These are phyloP conservation scores for Backusella tarrabulga DNA, from an alignment of 192 early-diverging fungal species.

Conservation along the genomic window DNA sequence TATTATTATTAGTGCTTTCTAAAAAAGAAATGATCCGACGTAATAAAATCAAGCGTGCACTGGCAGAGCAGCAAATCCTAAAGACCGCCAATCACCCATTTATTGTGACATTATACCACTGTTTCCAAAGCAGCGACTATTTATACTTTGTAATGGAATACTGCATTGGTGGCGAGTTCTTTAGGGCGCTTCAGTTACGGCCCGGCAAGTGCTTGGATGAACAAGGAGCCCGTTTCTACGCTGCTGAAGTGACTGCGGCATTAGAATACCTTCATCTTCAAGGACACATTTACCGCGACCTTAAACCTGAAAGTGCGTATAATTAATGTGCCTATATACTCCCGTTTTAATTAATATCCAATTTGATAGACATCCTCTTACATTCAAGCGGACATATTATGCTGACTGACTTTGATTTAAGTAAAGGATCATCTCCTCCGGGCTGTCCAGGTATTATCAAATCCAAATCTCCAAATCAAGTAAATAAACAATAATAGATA, in stretches of 20 bases:
- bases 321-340: no score
- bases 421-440: conserved; percentile 86
- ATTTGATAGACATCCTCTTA: conserved; percentile 70
- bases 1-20: conserved; percentile 47
- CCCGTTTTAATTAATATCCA: background rate
- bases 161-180: conserved; percentile 89
- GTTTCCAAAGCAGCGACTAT: conserved; percentile 83
- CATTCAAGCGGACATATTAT: conserved; percentile 97
- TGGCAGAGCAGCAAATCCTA: conserved; percentile 87
- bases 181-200: conserved; percentile 81
- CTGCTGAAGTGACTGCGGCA: conserved; percentile 93
- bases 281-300: conserved; percentile 96
- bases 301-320: conserved; percentile 93
- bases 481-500: background rate
- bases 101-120: conserved; percentile 86
- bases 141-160: conserved; percentile 90
- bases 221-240: conserved; percentile 93
- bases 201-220: conserved; percentile 91
- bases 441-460: conserved; percentile 70
- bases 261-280: conserved; percentile 96
- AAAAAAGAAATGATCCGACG: conserved; percentile 98
- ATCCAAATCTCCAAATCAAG: conserved; percentile 51
- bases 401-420: conserved; percentile 98
- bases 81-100: conserved; percentile 87
- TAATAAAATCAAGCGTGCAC: conserved; percentile 96